phyloP scores from a whole-genome alignment of 306 rosid genomes.

The Abrus precatorius region DNA sequence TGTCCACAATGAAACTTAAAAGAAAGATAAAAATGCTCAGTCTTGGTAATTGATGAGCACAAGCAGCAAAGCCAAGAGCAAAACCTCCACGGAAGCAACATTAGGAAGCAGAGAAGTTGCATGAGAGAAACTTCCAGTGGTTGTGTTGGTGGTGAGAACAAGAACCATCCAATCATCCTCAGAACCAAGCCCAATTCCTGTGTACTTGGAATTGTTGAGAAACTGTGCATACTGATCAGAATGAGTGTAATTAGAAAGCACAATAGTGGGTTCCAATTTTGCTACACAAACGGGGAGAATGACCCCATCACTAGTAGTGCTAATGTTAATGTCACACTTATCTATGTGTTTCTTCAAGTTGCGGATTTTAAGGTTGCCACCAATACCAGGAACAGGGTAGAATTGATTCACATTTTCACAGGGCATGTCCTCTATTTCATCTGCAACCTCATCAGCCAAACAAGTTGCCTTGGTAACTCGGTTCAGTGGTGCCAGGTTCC shows the following conservation, averaged over 20 bases:
- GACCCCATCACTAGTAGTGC: constrained; percentile 61
- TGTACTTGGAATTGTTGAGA: constrained; percentile 69
- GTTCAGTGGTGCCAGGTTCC: constrained; percentile 51
- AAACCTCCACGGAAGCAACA: background rate
- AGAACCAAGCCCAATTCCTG: constrained; percentile 78
- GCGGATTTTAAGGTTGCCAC: constrained; percentile 43
- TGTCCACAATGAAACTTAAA: background rate
- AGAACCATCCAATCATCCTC: constrained; percentile 90
- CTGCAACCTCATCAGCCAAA: constrained; percentile 74
- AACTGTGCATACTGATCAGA: constrained; percentile 53
- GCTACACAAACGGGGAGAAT: constrained; percentile 73
- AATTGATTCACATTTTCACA: constrained; percentile 59
- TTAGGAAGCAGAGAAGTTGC: constrained; percentile 42
- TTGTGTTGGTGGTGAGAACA: constrained; percentile 64
- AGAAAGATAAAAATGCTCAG: constrained; percentile 2
- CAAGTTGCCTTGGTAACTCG: constrained; percentile 67
- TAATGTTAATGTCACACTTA: constrained; percentile 65
- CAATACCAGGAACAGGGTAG: constrained; percentile 45
- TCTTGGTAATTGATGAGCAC: background rate
- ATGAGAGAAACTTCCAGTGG: constrained; percentile 63
- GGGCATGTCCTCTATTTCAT: constrained; percentile 63
- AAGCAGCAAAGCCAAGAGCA: constrained; percentile 30
- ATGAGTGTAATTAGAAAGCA: constrained; percentile 67
- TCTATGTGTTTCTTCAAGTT: constrained; percentile 53
- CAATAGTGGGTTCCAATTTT: constrained; percentile 53